These are phyloP conservation scores for Syzygium grande DNA, from an alignment of 345 rosid species.

Conservation along the genomic window DNA sequence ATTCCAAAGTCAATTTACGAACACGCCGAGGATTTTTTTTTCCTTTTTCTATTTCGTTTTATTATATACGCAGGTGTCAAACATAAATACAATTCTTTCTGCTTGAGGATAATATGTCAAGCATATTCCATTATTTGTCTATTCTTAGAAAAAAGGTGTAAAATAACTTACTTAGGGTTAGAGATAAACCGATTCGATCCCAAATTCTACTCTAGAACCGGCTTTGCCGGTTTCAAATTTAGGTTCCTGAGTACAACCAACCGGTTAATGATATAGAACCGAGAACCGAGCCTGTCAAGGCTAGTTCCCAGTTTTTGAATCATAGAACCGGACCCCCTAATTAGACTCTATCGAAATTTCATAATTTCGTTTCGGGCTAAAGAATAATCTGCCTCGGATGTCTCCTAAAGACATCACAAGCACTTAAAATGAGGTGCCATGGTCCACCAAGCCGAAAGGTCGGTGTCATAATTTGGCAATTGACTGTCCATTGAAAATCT, in stretches of 20 bases:
- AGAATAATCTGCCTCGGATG: neutral
- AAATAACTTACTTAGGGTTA: neutral
- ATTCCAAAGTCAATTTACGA: accelerated
- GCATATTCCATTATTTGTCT: neutral
- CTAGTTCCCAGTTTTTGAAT: neutral
- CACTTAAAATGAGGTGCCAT: neutral
- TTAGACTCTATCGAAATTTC: neutral
- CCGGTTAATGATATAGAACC: neutral
- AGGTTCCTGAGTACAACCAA: neutral
- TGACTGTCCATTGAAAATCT: neutral
- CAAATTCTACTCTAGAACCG: neutral
- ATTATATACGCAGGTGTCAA: neutral
- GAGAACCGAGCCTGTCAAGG: neutral
- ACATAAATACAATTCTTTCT: neutral
- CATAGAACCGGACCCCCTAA: neutral
- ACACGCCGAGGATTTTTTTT: accelerated
- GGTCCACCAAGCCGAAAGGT: neutral
- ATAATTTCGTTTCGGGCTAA: neutral
- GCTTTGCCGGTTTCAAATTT: neutral
- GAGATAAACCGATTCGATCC: neutral
- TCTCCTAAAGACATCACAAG: neutral
- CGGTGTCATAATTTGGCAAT: neutral
- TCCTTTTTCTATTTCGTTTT: too few relatives aligned
- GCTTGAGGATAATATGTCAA: neutral
- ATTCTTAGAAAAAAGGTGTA: neutral